These are phyloP conservation scores for Alternaria consortialis DNA, from an alignment of 2,329 filamentous ascomycete genomes.

Conservation along the genomic window DNA sequence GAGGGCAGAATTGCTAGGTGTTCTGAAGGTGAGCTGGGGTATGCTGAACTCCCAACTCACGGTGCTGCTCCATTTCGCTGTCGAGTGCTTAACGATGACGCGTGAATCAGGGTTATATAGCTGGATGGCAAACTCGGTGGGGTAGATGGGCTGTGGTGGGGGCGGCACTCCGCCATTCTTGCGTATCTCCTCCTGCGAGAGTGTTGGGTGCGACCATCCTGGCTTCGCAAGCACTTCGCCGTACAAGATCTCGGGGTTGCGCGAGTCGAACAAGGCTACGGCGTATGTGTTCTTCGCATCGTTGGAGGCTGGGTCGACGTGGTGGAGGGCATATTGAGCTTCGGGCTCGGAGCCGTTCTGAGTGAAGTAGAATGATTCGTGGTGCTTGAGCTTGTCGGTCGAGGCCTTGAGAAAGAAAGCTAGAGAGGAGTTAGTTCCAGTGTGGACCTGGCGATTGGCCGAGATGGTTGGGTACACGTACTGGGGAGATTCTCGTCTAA, in stretches of 20 bases:
- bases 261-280: slow-evolving; percentile 82
- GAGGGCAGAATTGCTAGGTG: slow-evolving; percentile 79
- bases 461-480: slow-evolving; percentile 31
- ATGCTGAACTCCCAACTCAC: slow-evolving; percentile 93
- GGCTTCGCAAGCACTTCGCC: slow-evolving; percentile 86
- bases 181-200: slow-evolving; percentile 83
- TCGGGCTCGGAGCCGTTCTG: slow-evolving; percentile 82
- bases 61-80: slow-evolving; percentile 80
- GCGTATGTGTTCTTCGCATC: slow-evolving; percentile 84
- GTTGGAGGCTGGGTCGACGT: slow-evolving; percentile 74
- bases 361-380: slow-evolving; percentile 64
- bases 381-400: slow-evolving; percentile 59
- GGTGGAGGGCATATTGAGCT: slow-evolving; percentile 81
- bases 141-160: slow-evolving; percentile 75
- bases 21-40: slow-evolving; percentile 82
- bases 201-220: slow-evolving; percentile 82
- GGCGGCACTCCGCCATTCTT: slow-evolving; percentile 71
- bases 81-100: slow-evolving; percentile 73
- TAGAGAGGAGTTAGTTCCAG: slow-evolving; percentile 44
- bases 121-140: slow-evolving; percentile 81
- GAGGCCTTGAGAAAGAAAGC: slow-evolving; percentile 68
- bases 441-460: slow-evolving; percentile 1
- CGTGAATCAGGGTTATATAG: slow-evolving; percentile 95
- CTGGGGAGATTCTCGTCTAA: slow-evolving; percentile 93
- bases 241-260: slow-evolving; percentile 81